A percentile compares a stretch with the other conserved stretches of the same genome.
These are phyloP conservation scores for Trichoderma koningii DNA, from an alignment of 2,329 filamentous ascomycete species.

Conservation along the genomic window DNA sequence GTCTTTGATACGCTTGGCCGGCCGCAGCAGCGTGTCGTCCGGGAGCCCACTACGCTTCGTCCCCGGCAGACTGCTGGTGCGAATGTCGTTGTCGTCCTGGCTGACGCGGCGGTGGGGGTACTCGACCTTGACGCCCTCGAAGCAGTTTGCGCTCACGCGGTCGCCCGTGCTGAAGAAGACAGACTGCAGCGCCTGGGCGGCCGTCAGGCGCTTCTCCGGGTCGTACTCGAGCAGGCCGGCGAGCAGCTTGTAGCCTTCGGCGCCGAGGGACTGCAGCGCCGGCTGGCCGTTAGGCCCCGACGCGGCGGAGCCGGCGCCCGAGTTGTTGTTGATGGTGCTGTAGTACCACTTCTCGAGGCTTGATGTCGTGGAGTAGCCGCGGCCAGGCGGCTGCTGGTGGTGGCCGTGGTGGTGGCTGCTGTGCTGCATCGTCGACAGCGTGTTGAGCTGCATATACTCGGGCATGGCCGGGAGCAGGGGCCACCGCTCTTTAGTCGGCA, in stretches of 20 bases:
- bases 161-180: conserved; percentile 81
- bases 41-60: conserved; percentile 86
- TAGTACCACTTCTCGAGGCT: conserved; percentile 81
- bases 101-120: conserved; percentile 90
- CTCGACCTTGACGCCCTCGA: conserved; percentile 83
- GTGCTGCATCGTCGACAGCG: conserved; percentile 54
- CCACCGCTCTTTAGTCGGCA: conserved; percentile 88
- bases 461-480: conserved; percentile 82
- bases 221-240: conserved; percentile 88
- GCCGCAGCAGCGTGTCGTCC: conserved; percentile 72
- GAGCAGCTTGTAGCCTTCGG: conserved; percentile 80
- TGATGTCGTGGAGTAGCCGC: conserved; percentile 41
- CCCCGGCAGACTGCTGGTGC: conserved; percentile 84
- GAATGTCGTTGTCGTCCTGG: conserved; percentile 93
- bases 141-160: conserved; percentile 78
- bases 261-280: conserved; percentile 62
- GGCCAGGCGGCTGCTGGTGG: conserved; percentile 42
- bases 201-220: conserved; percentile 82
- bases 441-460: conserved; percentile 73
- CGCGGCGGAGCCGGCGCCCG: conserved; percentile 36
- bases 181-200: conserved; percentile 84
- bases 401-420: conserved; percentile 51
- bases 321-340: conserved; percentile 63
- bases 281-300: conserved; percentile 33
- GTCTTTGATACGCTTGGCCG: conserved; percentile 65